These are phyloP conservation scores for Umbelopsis isabellina DNA, from an alignment of 192 early-diverging fungal genomes.

Conservation along the genomic window DNA sequence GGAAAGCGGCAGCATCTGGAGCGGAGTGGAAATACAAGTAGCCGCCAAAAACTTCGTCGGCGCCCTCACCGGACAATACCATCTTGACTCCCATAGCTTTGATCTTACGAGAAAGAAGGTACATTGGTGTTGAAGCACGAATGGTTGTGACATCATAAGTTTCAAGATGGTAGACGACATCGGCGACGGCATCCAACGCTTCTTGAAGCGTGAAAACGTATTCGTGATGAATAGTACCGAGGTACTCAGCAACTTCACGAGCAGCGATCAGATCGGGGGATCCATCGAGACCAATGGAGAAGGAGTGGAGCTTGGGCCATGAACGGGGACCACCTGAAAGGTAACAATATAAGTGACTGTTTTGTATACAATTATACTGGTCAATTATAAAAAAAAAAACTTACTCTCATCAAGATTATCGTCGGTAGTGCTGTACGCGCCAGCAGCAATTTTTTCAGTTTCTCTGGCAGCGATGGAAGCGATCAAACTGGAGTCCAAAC, in stretches of 20 bases:
- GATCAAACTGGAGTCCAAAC: slow-evolving; percentile 94
- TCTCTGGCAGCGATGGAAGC: slow-evolving; percentile 92
- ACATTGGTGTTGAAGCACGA: slow-evolving; percentile 99
- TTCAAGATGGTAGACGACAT: slow-evolving; percentile 97
- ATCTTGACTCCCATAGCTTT: slow-evolving; percentile 99
- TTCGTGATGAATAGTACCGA: slow-evolving; percentile 93
- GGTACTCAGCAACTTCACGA: slow-evolving; percentile 85
- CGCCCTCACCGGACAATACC: slow-evolving; percentile 96
- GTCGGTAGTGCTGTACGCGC: slow-evolving; percentile 46
- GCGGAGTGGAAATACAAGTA: slow-evolving; percentile 98
- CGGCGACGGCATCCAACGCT: slow-evolving; percentile 91
- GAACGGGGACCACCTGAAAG: slow-evolving; percentile 56
- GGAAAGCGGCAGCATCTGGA: slow-evolving; percentile 78
- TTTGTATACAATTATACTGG: too few species aligned
- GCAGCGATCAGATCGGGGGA: slow-evolving; percentile 94
- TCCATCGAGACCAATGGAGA: slow-evolving; percentile 92
- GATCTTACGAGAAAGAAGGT: slow-evolving; percentile 96
- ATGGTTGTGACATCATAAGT: slow-evolving; percentile 99
- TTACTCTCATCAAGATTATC: slow-evolving; percentile 63
- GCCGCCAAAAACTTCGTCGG: slow-evolving; percentile 97
- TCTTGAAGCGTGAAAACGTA: slow-evolving; percentile 97
- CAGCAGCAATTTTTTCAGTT: slow-evolving; percentile 66
- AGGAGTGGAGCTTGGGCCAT: slow-evolving; percentile 96
- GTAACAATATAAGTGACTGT: background rate
- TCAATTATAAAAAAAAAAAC: slow-evolving; percentile 15